These are phyloP conservation scores for Theileria annulata DNA, from an alignment of 169 alveolate species.

Conservation along the genomic window DNA sequence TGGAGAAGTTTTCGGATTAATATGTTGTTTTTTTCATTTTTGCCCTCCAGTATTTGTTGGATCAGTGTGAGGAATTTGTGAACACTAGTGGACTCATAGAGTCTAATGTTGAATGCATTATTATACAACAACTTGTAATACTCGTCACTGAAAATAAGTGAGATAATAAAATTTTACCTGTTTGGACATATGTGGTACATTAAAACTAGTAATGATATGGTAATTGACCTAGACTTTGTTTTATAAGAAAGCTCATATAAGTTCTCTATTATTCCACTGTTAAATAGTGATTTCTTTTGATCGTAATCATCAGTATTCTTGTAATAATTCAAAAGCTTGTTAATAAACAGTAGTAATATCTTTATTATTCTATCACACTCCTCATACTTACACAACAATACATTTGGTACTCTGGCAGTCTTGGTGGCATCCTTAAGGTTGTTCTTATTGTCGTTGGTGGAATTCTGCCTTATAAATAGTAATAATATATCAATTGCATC, in stretches of 20 bases:
- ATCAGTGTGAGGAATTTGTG: slow-evolving; percentile 19
- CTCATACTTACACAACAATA: background rate
- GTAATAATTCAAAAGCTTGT: slow-evolving; percentile 3
- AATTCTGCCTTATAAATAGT: background rate
- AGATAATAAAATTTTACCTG: background rate
- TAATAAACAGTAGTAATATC: background rate
- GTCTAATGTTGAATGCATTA: slow-evolving; percentile 30
- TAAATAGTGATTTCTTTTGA: background rate
- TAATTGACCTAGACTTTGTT: slow-evolving; percentile 4
- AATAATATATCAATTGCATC: slow-evolving; percentile 8
- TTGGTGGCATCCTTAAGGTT: background rate
- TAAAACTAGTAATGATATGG: background rate
- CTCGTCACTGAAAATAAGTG: background rate
- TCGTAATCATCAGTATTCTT: background rate
- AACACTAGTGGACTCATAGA: slow-evolving; percentile 41
- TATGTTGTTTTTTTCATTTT: background rate
- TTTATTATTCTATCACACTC: slow-evolving; percentile 6
- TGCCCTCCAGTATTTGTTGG: slow-evolving; percentile 4
- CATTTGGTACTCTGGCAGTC: background rate
- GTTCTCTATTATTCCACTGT: background rate
- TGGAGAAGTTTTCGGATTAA: background rate
- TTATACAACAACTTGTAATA: slow-evolving; percentile 1
- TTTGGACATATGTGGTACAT: background rate
- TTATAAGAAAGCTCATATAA: background rate
- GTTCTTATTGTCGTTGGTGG: background rate